Conservation (phyloP, 2,329 filamentous ascomycete genomes). For the Aschersonia sp. region DNA sequence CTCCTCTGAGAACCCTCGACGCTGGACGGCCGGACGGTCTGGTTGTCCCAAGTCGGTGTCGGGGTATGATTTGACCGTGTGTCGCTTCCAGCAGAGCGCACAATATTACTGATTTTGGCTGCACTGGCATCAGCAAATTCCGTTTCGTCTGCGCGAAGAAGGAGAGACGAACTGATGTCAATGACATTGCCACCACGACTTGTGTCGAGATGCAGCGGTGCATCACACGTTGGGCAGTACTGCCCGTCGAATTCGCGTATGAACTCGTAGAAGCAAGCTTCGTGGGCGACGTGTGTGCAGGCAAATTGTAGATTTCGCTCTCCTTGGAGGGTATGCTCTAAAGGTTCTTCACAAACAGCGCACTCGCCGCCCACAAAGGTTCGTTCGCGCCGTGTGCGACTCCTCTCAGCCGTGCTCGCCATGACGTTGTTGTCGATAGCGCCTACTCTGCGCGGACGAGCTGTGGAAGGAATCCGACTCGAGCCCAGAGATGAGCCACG, state of each 20-base stretch:
- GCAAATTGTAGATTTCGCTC: constrained; percentile 93
- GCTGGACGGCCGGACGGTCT: constrained; percentile 39
- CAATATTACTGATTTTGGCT: constrained; percentile 94
- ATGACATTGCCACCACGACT: constrained; percentile 86
- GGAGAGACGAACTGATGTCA: constrained; percentile 55
- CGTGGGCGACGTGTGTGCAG: constrained; percentile 92
- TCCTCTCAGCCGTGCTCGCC: constrained; percentile 47
- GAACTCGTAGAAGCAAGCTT: constrained; percentile 98
- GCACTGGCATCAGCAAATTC: constrained; percentile 14
- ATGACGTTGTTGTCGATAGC: constrained; percentile 27
- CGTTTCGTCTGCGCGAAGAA: no score
- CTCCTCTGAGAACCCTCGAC: constrained; percentile 24
- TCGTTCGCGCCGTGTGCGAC: constrained; percentile 69
- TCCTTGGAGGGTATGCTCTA: constrained; percentile 88
- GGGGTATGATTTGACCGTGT: constrained; percentile 35
- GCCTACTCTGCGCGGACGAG: constrained; percentile 19
- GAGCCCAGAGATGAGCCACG: constrained; percentile 19
- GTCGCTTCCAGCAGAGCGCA: constrained; percentile 63
- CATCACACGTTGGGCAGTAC: constrained; percentile 87
- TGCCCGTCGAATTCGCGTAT: constrained; percentile 90
- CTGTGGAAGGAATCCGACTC: constrained; percentile 16
- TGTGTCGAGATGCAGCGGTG: constrained; percentile 80
- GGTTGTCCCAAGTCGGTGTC: constrained; percentile 56
- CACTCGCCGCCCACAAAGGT: constrained; percentile 94
- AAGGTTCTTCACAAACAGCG: constrained; percentile 88